Percentiles rank a stretch among this genome's conserved stretches.
Evolutionary conservation across 2,329 filamentous ascomycete genomes (phyloP).

Genomic region (Trichoderma atroviride): DNA sequence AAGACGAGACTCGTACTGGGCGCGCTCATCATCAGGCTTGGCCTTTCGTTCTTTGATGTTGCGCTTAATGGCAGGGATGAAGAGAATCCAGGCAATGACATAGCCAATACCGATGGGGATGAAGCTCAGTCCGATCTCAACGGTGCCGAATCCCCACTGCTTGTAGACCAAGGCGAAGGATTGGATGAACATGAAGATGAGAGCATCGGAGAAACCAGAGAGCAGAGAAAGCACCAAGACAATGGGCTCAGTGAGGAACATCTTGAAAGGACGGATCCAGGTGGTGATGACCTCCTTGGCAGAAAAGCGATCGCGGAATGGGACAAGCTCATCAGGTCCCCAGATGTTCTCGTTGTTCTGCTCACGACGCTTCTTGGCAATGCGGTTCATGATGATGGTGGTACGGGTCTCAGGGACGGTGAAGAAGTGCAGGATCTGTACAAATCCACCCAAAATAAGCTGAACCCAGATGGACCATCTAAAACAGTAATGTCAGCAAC

Average conservation of each 20-base stretch:
- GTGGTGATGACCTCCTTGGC: constrained; percentile 58
- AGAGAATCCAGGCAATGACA: constrained; percentile 61
- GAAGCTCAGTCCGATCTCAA: constrained; percentile 63
- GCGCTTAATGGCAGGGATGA: constrained; percentile 59
- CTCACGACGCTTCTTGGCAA: constrained; percentile 73
- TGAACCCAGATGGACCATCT: constrained; percentile 80
- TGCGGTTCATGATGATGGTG: constrained; percentile 75
- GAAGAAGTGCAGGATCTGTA: constrained; percentile 68
- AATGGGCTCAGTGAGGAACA: constrained; percentile 76
- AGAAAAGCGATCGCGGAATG: constrained; percentile 61
- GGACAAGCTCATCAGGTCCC: constrained; percentile 71
- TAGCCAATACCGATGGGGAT: constrained; percentile 70
- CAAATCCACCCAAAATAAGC: constrained; percentile 72
- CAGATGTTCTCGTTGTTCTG: constrained; percentile 63
- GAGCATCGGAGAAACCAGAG: constrained; percentile 71
- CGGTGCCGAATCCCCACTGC: constrained; percentile 65
- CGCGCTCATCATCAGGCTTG: constrained; percentile 57
- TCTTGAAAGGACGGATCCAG: constrained; percentile 68
- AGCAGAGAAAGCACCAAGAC: constrained; percentile 71
- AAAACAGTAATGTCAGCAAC: constrained; percentile 25
- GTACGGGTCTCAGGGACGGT: constrained; percentile 77
- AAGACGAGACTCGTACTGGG: constrained; percentile 70
- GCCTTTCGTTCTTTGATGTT: constrained; percentile 55
- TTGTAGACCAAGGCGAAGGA: constrained; percentile 68
- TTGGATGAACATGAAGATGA: constrained; percentile 79